Conservation (phyloP, 2,329 filamentous ascomycete genomes). For the Thelonectria discophora region DNA sequence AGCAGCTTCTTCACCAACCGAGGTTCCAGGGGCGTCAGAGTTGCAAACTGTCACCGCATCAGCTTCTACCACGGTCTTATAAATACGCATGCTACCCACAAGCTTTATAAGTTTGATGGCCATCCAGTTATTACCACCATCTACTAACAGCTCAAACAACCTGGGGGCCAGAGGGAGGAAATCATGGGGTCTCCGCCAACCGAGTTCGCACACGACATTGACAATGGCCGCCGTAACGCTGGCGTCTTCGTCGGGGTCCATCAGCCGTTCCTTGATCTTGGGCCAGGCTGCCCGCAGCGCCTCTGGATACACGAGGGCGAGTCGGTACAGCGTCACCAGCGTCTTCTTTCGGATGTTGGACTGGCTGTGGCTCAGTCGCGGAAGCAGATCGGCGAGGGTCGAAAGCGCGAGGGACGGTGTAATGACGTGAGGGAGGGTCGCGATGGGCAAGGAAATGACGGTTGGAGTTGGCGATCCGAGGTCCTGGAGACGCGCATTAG, state of each 20-base stretch:
- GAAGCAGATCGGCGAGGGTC: conserved; percentile 84
- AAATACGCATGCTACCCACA: conserved; percentile 53
- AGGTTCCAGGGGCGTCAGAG: conserved; percentile 90
- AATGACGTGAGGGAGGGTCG: conserved; percentile 92
- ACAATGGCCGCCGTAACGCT: conserved; percentile 96
- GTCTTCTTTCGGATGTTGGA: conserved; percentile 93
- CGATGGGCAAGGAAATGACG: conserved; percentile 85
- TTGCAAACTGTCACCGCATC: conserved; percentile 78
- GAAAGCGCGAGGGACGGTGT: conserved; percentile 92
- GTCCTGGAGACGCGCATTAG: conserved; percentile 57
- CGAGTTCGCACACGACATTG: conserved; percentile 95
- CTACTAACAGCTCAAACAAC: conserved; percentile 90
- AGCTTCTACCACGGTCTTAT: not conserved
- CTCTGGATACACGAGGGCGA: conserved; percentile 96
- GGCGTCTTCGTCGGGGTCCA: conserved; percentile 88
- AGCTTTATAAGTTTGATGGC: conserved; percentile 99
- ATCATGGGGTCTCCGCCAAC: conserved; percentile 92
- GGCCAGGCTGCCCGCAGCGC: conserved; percentile 93
- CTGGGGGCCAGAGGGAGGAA: conserved; percentile 92
- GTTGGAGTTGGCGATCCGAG: conserved; percentile 76
- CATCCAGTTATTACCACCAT: conserved; percentile 99
- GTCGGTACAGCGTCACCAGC: conserved; percentile 89
- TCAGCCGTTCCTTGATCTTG: conserved; percentile 92
- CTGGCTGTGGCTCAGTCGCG: conserved; percentile 86
- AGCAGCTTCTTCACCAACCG: conserved; percentile 90